Conservation (phyloP, 2,329 filamentous ascomycete genomes). For the Cephalotrichum gorgonifer region DNA sequence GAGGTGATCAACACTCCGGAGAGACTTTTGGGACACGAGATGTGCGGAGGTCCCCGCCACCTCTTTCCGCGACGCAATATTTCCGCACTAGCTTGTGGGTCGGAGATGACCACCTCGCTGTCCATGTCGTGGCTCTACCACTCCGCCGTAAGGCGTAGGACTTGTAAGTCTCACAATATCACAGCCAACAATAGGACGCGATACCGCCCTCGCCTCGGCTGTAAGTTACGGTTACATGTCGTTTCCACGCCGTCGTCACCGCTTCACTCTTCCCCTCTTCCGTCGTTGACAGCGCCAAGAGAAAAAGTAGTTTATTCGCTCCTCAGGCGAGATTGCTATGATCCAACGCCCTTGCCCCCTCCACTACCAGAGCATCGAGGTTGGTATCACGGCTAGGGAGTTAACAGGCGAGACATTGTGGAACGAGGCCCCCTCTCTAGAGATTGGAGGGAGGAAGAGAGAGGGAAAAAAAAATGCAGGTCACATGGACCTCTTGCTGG, state of each 20-base stretch:
- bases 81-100: no score
- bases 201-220: neutral
- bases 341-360: neutral
- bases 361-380: neutral
- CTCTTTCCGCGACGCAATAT: no score
- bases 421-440: no score
- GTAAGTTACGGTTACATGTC: neutral
- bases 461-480: neutral
- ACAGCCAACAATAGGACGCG: no score
- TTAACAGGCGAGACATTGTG: no score
- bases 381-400: neutral
- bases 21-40: no score
- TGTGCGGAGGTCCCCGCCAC: no score
- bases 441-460: neutral
- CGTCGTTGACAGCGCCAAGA: neutral
- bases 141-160: no score
- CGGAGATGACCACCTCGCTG: no score
- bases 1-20: no score
- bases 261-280: neutral
- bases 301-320: neutral
- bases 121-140: no score
- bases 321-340: neutral
- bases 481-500: neutral
- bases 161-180: no score
- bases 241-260: neutral